phyloP scores from a whole-genome alignment of 2,329 filamentous ascomycete species.

The Orbilia blumenaviensis region DNA sequence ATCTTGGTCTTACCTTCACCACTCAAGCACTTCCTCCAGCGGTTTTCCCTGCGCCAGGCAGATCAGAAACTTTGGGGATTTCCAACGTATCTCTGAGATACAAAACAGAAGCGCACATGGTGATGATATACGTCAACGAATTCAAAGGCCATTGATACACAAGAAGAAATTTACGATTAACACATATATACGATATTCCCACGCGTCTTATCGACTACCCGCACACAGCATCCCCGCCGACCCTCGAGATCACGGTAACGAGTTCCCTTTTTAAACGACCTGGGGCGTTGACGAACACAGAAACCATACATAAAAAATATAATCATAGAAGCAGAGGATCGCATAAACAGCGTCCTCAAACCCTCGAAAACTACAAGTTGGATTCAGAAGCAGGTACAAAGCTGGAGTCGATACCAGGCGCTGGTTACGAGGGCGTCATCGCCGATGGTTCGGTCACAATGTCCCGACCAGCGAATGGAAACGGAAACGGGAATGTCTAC shows the following conservation, averaged over 20 bases:
- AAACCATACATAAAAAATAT: neutral
- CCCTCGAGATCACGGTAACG: slow-evolving; percentile 8
- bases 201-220: slow-evolving; percentile 15
- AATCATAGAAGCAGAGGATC: slow-evolving; percentile 33
- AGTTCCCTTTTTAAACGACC: neutral
- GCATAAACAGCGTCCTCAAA: slow-evolving; percentile 41
- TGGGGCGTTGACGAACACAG: neutral
- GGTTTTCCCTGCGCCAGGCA: slow-evolving; percentile 17
- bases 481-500: slow-evolving; percentile 52
- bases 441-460: slow-evolving; percentile 52
- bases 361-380: slow-evolving; percentile 41
- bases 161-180: neutral
- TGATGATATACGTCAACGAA: slow-evolving; percentile 13
- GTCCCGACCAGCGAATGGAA: slow-evolving; percentile 52
- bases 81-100: slow-evolving; percentile 7
- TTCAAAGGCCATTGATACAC: slow-evolving; percentile 18
- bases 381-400: slow-evolving; percentile 45
- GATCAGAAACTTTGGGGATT: slow-evolving; percentile 12
- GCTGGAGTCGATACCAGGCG: slow-evolving; percentile 52
- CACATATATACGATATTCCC: neutral
- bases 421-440: slow-evolving; percentile 52
- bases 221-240: neutral
- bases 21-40: neutral
- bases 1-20: slow-evolving; percentile 10
- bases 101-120: slow-evolving; percentile 17